Evolutionary conservation across 495 filamentous ascomycete species (phyloP), one percentile per base, ranked within the genome.

Genomic region (Lophiotrema nucula): DNA sequence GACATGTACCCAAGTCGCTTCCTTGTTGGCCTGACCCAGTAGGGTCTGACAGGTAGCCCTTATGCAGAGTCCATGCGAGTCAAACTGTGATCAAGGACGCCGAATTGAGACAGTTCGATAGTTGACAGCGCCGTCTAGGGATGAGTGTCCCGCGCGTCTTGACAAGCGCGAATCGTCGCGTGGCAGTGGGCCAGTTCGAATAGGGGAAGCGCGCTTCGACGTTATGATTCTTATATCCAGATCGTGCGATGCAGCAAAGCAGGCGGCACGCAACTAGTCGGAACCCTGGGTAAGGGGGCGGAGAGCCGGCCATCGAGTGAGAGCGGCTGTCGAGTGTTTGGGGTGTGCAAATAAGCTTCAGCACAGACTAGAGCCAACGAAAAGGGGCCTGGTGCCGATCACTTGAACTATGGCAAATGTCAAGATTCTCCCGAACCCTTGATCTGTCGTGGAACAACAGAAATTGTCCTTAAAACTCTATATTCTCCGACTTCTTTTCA

Each of bases 271-370:
- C 31, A 6, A 25, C 4, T 41, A 4, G 15, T 5, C n/a, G 12
- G 19, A 24, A 19, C 41, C 25, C 23, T 28, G 42, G 53, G 39
- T 23, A 26, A 31, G 19, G 28, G 8, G 25, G 28, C 15, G 53
- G 53, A 41, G 43, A 47, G 53, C 42, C 42, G 53, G 28, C 5
- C 18, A 8, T 16, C 12, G 27, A 2, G 12, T 15, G 10, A 28
- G 33, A n/a, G 16, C 11, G 2, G 23, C 15, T 3, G 26, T 15
- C 2, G 22, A 39, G 12, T 8, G 31, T 41, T 47, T 47, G 53
- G 12, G 53, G 42, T 33, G 53, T 48, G 33, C 24, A 56, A 42
- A 56, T 33, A 56, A 56, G 53, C 53, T 56, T 48, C 43, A 8
- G 42, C 53, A 56, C 53, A 19, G 43, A 21, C 53, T 27, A 35